phyloP scores from a whole-genome alignment of 805 yeast species.

The Ogataea thermomethanolica region DNA sequence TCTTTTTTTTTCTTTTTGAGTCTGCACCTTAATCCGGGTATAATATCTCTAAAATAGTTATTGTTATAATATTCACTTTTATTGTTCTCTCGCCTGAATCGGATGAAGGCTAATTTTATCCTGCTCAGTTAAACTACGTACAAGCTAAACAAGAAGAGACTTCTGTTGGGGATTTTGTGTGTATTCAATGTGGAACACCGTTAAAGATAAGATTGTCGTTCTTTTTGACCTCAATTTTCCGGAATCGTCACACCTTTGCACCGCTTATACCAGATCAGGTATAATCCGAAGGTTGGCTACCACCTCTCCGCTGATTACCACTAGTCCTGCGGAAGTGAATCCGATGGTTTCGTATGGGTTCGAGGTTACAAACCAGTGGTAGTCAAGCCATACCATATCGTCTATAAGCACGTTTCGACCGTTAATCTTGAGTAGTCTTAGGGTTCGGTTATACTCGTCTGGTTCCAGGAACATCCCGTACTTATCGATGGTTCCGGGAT shows the following conservation, averaged over 20 bases:
- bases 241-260: constrained; percentile 1
- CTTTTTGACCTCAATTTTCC: not conserved
- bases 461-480: constrained; percentile 31
- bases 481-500: constrained; percentile 39
- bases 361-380: constrained; percentile 9
- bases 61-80: not conserved
- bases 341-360: constrained; percentile 5
- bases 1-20: constrained; percentile 9
- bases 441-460: constrained; percentile 22
- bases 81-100: not conserved
- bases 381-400: constrained; percentile 25
- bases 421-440: constrained; percentile 27
- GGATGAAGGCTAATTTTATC: too few relatives aligned
- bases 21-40: constrained; percentile 5
- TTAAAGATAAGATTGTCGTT: not conserved
- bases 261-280: constrained; percentile 2
- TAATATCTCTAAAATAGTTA: not conserved
- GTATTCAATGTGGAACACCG: too few relatives aligned
- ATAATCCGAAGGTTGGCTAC: constrained; percentile 24
- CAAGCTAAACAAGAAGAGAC: too few relatives aligned
- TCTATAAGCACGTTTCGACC: constrained; percentile 18
- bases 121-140: too few relatives aligned
- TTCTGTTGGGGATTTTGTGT: too few relatives aligned
- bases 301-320: constrained; percentile 18
- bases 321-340: constrained; percentile 13